Evolutionary conservation across 208 protist genomes (phyloP), one percentile per base, ranked within the genome.

Genomic region (Acanthamoeba polyphaga): DNA sequence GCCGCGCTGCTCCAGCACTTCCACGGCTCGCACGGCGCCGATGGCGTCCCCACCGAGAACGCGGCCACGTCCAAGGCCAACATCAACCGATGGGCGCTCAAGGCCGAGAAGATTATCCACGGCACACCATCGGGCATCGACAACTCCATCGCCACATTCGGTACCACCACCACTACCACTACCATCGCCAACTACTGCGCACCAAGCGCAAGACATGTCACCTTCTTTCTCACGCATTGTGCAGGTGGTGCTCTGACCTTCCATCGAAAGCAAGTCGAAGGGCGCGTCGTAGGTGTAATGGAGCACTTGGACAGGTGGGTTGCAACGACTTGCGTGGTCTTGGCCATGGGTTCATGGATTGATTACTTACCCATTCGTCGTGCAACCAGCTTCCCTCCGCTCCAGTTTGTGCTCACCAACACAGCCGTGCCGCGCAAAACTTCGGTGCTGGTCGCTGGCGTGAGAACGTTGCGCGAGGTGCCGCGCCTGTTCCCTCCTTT

Each of bases 101-200:
- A 55, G 58, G 94, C 95, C 8, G 97, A 98, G 82, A 89, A 95
- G 43, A 84, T 98, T n/a, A 95, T 98, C 49, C 97, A 98, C 85
- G 97, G 96, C 62, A 97, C 89, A 24, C 97, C 97, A n/a, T 97
- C 96, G 3, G 97, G 97, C 32, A 94, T 98, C 43, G 97, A 98
- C 87, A 98, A 98, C 74, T 91, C 95, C 29, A 96, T 98, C 19
- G 64, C 29, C 34, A 96, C 95, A 7, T 97, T 89, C 55, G 97
- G 97, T 82, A 62, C 9, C 12, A 8, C 51, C 49, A 10, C n/a
- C 34, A 4, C 9, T 12, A 34, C 0, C 7, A n/a, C 10, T 15
- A 76, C 78, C 64, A 27, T 84, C 68, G 6, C 24, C 8, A 5
- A 4, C 12, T 53, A 12, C 49, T 15, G 13, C 12, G 49, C 49